Conservation (phyloP, 2,329 filamentous ascomycete species). For the Epichloe gansuensis region DNA sequence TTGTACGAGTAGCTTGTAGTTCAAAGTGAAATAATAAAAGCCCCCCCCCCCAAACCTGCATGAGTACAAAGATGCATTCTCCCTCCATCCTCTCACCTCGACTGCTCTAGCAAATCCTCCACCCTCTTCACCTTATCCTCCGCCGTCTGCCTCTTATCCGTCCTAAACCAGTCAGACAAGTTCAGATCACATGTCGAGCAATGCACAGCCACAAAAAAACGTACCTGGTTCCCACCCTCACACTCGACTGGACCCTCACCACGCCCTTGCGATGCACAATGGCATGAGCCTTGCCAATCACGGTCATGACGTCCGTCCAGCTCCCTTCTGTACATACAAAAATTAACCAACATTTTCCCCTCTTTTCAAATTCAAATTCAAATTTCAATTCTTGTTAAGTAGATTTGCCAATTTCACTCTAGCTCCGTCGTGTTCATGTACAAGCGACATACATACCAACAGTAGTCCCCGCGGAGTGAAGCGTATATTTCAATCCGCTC, state of each 20-base stretch:
- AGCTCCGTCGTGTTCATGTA: too few relatives aligned
- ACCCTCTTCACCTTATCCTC: conserved; percentile 64
- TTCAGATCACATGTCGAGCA: neutral
- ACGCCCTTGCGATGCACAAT: conserved; percentile 67
- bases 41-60: neutral
- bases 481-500: conserved; percentile 68
- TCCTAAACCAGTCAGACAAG: conserved; percentile 34
- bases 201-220: conserved; percentile 12
- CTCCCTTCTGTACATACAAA: conserved; percentile 52
- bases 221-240: conserved; percentile 69
- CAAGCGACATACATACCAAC: conserved; percentile 48
- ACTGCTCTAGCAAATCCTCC: conserved; percentile 32
- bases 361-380: neutral
- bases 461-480: conserved; percentile 92
- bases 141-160: conserved; percentile 72
- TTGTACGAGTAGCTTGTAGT: conserved; percentile 1
- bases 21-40: neutral
- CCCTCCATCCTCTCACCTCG: neutral
- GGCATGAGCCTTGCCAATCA: conserved; percentile 76
- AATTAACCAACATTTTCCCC: too few relatives aligned
- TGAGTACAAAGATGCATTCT: neutral
- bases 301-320: conserved; percentile 77
- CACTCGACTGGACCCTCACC: conserved; percentile 74
- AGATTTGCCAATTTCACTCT: too few relatives aligned
- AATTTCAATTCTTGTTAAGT: neutral